Evolutionary conservation across 768 basidiomycete genomes (phyloP).

Genomic region (Collybia nuda): DNA sequence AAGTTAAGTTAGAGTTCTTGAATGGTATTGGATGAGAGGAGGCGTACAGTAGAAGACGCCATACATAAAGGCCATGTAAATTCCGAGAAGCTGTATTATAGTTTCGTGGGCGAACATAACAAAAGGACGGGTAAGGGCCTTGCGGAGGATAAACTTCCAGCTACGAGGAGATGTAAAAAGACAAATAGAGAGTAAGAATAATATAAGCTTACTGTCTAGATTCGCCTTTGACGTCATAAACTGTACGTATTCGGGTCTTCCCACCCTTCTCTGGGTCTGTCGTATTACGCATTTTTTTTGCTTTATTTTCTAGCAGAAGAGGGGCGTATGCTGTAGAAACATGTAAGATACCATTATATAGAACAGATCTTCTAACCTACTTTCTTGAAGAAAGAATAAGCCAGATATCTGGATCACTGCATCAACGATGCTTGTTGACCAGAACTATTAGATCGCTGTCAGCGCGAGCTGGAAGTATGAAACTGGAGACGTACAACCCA

Average conservation of each 20-base stretch:
- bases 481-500: conserved; percentile 54
- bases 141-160: conserved; percentile 50
- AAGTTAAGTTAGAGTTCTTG: not conserved
- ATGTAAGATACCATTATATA: not conserved
- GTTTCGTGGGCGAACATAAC: conserved; percentile 57
- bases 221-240: conserved; percentile 41
- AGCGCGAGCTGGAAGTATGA: not conserved
- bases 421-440: conserved; percentile 62
- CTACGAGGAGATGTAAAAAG: conserved; percentile 24
- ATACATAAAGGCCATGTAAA: conserved; percentile 72
- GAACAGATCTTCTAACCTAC: conserved; percentile 35
- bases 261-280: conserved; percentile 49
- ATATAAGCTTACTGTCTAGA: conserved; percentile 36
- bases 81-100: conserved; percentile 64
- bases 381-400: conserved; percentile 60
- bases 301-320: conserved; percentile 49
- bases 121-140: conserved; percentile 69
- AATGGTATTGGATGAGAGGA: not conserved
- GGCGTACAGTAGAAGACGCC: conserved; percentile 57
- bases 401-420: conserved; percentile 55
- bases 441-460: conserved; percentile 42
- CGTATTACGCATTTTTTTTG: conserved; percentile 38
- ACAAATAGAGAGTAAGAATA: not conserved
- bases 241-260: conserved; percentile 37
- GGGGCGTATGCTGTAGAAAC: conserved; percentile 39